Base-by-base conservation (phyloP, 352 stramenopile species). In the Globisporangium recalcitrans region DNA sequence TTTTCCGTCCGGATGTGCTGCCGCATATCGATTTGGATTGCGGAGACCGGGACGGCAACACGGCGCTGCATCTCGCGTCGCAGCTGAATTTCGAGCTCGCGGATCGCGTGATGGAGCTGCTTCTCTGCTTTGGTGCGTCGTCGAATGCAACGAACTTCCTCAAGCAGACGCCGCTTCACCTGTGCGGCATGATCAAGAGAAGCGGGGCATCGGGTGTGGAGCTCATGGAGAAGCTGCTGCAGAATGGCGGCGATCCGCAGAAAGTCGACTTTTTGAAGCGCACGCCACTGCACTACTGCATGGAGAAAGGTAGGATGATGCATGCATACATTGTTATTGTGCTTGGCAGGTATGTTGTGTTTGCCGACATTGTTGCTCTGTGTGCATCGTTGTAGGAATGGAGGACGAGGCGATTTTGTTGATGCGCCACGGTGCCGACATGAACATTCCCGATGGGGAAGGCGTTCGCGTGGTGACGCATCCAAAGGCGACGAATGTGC, bases 1-100 rank as follows among this genome's bases (percentile, higher is more conserved):
- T 93, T 62, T 91, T 90, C 42, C 78, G 84, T 1, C 84, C 84
- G 0, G 82, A 93, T 24, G 79, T 93, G 21, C 70, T 91, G 22
- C 80, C 80, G 8, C 67, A 78, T 57, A 46, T 93, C n/a, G 74
- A 90, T 47, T 48, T 90, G 11, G 79, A 91, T 60, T 69, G 77
- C 19, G 65, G 73, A 7, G 82, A 93, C 64, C 77, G 80, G 40
- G 79, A 93, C 49, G 80, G 84, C 21, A 93, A 90, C 60, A 85
- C 82, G 14, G 55, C 83, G 14, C 65, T 93, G 26, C 84, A 93
- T 55, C 60, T 91, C 27, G 75, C 77, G 11, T 75, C 77, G 3
- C 80, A 87, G 40, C 71, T 90, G 16, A 68, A 82, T 22, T 77
- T 84, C 21, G 76, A 78, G 13, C 73, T 89, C 57, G 80, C 82